Conservation (phyloP, 2,329 filamentous ascomycete genomes). For the Phyllosticta citriasiana region DNA sequence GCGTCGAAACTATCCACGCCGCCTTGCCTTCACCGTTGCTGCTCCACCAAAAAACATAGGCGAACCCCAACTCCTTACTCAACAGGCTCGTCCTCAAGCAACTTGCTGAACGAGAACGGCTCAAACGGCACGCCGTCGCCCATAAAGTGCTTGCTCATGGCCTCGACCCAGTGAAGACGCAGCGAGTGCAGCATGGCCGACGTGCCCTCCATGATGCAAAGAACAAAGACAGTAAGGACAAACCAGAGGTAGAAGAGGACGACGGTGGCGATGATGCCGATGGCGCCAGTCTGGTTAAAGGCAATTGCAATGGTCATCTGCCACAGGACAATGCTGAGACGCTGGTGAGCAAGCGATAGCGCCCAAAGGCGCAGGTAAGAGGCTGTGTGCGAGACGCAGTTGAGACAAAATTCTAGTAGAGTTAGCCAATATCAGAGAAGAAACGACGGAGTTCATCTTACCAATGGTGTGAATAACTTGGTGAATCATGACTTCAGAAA, state of each 20-base stretch:
- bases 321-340: constrained; percentile 94
- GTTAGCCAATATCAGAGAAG: background rate
- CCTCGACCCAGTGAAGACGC: constrained; percentile 91
- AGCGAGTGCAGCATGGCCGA: constrained; percentile 91
- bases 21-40: background rate
- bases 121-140: constrained; percentile 77
- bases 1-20: no score
- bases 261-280: constrained; percentile 72
- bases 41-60: background rate
- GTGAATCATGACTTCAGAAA: constrained; percentile 95
- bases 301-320: constrained; percentile 82
- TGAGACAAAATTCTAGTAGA: constrained; percentile 81
- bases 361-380: constrained; percentile 99
- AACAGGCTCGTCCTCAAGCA: constrained; percentile 67
- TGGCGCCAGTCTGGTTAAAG: constrained; percentile 54
- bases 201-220: constrained; percentile 93
- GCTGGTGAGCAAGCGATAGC: constrained; percentile 91
- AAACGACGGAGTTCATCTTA: constrained; percentile 38
- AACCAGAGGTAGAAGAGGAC: constrained; percentile 85
- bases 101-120: constrained; percentile 76
- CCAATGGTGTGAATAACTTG: constrained; percentile 98
- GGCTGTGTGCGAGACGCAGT: constrained; percentile 97
- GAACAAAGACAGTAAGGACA: constrained; percentile 64
- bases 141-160: constrained; percentile 95
- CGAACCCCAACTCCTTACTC: constrained; percentile 17